phyloP scores from a whole-genome alignment of 257 asterid genomes.

The Solanum habrochaites region DNA sequence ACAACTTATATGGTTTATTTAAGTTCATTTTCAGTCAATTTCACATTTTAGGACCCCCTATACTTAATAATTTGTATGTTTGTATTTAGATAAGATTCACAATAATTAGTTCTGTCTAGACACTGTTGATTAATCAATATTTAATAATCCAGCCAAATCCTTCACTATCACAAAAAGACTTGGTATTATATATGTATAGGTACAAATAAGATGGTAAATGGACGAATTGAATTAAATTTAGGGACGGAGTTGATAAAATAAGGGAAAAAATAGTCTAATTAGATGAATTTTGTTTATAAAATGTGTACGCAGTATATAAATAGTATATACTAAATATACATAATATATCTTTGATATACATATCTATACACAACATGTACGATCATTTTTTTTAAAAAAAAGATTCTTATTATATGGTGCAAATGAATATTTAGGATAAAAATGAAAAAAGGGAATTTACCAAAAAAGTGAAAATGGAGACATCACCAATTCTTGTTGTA shows the following conservation, averaged over 20 bases:
- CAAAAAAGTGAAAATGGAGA: slow-evolving; percentile 13
- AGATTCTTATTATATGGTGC: neutral
- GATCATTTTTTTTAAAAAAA: too few relatives aligned
- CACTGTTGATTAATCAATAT: neutral
- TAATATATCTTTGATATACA: too few relatives aligned
- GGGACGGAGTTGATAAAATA: neutral
- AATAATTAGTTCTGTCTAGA: neutral
- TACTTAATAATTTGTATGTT: neutral
- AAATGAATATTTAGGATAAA: neutral
- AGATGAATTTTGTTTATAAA: neutral
- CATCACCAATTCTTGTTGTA: slow-evolving; percentile 1
- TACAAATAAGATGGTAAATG: neutral
- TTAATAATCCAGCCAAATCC: neutral
- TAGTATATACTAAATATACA: too few relatives aligned
- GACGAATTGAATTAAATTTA: neutral
- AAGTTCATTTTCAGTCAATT: neutral
- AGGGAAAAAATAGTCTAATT: neutral
- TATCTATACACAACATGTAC: neutral
- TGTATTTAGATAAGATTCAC: neutral
- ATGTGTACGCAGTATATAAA: neutral
- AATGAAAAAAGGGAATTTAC: neutral
- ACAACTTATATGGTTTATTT: neutral
- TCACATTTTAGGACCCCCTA: neutral
- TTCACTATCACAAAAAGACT: neutral
- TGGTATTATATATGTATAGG: neutral